Base-by-base conservation (phyloP, 2,329 filamentous ascomycete genomes). In the Scedosporium apiospermum region DNA sequence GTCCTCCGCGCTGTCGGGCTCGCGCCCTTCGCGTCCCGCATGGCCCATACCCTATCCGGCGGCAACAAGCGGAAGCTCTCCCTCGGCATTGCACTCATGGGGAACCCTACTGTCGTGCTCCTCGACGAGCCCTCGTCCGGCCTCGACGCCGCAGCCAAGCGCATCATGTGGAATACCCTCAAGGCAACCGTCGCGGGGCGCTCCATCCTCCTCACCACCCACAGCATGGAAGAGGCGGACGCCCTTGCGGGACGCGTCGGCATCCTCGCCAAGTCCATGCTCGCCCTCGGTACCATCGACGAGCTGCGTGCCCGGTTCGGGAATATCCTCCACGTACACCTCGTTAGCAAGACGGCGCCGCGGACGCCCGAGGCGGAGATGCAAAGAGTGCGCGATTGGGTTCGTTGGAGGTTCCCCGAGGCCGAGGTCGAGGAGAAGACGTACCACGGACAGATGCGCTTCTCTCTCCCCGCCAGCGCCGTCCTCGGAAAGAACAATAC, bases 151-250 rank as follows among this genome's bases (percentile, higher is more conserved):
- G 91, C 91, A 0, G 88, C 91, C 0, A 97, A 97, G 74, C 84
- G 93, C 51, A 83, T 96, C 66, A 96, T 98, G 90, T 97, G 93
- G 93, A 85, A 85, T 63, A 96, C 92, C 0, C 80, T 97, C 0
- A 84, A 85, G 3, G 82, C 86, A 1, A 87, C 93, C 3, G 87
- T 88, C 0, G 83, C 86, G 0, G 91, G 91, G 0, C 84, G 93
- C n/a, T 90, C 88, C 0, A 84, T 97, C 16, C 80, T 98, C 1
- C 82, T 98, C 18, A 97, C 93, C 0, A 97, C 93, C 0, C 93
- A 98, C 73, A 90, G 86, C 58, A 96, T 97, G 92, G 93, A 97
- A 72, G 93, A 97, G 75, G 93, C 93, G 0, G 91, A 96, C 69
- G 92, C 92, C 0, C 80, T 98, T 2, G 93, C 93, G 0, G 86